Conservation (phyloP, 257 asterid species). For the Solanum arcanum region DNA sequence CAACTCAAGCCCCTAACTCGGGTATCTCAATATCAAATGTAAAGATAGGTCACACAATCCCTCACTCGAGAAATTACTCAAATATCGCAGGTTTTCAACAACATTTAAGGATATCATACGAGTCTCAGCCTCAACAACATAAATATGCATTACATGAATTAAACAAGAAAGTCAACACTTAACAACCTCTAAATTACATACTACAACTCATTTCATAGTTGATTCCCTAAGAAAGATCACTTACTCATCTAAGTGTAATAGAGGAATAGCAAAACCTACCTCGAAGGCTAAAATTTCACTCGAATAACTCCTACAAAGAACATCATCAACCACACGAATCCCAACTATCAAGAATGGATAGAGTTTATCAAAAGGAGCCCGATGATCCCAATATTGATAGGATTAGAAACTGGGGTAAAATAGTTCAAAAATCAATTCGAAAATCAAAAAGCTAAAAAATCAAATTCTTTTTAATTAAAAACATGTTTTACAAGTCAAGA, state of each 20-base stretch:
- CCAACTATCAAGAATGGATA: not conserved
- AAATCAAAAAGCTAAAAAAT: not conserved
- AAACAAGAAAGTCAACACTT: not conserved
- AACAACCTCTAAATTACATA: not conserved
- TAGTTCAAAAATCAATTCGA: too few species aligned
- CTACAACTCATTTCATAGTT: not conserved
- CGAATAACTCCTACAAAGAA: not conserved
- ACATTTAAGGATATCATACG: not conserved
- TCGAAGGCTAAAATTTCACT: not conserved
- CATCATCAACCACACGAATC: not conserved
- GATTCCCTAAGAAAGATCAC: not conserved
- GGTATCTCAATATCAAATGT: not conserved
- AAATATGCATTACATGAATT: not conserved
- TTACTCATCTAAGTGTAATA: not conserved
- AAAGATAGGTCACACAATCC: not conserved
- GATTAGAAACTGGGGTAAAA: not conserved
- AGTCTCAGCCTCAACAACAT: not conserved
- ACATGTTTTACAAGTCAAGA: not conserved
- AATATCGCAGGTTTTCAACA: not conserved
- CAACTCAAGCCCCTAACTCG: not conserved
- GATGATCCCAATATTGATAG: not conserved
- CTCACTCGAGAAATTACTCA: not conserved
- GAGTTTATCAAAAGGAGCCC: not conserved
- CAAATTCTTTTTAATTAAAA: too few species aligned
- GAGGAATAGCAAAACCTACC: not conserved